phyloP scores from a whole-genome alignment of 768 basidiomycete genomes.

The Mycena indigotica region DNA sequence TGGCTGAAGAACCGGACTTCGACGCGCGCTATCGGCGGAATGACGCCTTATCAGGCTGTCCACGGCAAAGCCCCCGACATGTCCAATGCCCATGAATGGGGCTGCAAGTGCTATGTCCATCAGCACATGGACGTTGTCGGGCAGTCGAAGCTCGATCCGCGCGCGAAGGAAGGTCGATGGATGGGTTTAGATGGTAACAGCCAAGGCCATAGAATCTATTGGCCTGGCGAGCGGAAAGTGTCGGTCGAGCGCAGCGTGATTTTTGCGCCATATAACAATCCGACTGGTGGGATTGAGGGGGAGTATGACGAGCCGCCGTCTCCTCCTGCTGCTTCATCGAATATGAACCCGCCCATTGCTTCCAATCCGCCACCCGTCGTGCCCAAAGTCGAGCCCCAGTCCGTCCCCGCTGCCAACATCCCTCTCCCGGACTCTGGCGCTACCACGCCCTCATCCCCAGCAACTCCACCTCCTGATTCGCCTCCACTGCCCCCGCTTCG shows the following conservation, averaged over 20 bases:
- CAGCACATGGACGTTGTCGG: constrained; percentile 4
- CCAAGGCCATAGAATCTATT: constrained; percentile 34
- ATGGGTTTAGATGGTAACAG: constrained; percentile 34
- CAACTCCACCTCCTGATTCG: background rate
- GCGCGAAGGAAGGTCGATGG: constrained; percentile 32
- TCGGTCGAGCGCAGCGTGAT: constrained; percentile 33
- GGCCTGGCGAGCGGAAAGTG: constrained; percentile 25
- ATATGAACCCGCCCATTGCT: constrained; percentile 12
- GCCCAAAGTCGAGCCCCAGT: background rate
- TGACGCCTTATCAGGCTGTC: constrained; percentile 24
- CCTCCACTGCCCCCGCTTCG: background rate
- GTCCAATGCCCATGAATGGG: constrained; percentile 20
- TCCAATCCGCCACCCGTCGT: background rate
- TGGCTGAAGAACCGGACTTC: constrained; percentile 20
- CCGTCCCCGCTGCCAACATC: background rate
- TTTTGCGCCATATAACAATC: constrained; percentile 8
- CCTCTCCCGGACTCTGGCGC: background rate
- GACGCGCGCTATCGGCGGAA: constrained; percentile 18
- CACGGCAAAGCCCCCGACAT: constrained; percentile 25
- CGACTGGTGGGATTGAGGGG: constrained; percentile 14
- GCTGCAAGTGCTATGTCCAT: constrained; percentile 24
- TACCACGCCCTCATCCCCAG: background rate
- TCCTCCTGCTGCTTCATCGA: too few relatives aligned
- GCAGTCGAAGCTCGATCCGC: constrained; percentile 31
- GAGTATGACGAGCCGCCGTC: constrained; percentile 4